Evolutionary conservation across 2,329 filamentous ascomycete species (phyloP).

Genomic region (Microdochium paspali): DNA sequence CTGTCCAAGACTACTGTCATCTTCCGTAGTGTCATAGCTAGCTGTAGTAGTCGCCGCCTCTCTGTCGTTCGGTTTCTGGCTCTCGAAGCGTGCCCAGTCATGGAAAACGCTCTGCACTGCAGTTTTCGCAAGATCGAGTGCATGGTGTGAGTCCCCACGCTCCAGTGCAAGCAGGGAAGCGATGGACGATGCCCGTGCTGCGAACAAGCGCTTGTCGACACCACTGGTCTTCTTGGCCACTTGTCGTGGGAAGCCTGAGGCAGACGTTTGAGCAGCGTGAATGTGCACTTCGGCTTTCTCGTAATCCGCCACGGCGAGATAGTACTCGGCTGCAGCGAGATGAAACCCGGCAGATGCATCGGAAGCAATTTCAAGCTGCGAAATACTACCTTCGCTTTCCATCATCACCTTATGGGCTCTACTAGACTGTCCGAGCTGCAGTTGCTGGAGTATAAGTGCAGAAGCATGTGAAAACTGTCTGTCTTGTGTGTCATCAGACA

Average conservation of each 20-base stretch:
- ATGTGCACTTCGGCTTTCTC: conserved; percentile 45
- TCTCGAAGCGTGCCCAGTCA: conserved; percentile 42
- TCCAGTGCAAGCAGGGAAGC: conserved; percentile 58
- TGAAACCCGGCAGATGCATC: conserved; percentile 46
- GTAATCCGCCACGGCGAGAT: conserved; percentile 55
- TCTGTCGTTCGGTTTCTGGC: background rate
- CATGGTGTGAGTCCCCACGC: conserved; percentile 47
- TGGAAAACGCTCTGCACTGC: conserved; percentile 46
- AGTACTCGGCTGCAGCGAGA: conserved; percentile 66
- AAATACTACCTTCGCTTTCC: conserved; percentile 41
- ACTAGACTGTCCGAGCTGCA: conserved; percentile 39
- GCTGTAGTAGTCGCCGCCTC: conserved; percentile 13
- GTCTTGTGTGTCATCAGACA: conserved; percentile 12
- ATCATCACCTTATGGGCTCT: conserved; percentile 45
- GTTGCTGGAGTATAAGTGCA: conserved; percentile 41
- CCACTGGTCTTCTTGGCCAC: conserved; percentile 24
- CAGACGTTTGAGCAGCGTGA: conserved; percentile 27
- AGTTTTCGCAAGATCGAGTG: conserved; percentile 46
- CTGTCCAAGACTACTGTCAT: conserved; percentile 15
- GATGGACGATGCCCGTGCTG: conserved; percentile 52
- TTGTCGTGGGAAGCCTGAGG: conserved; percentile 15
- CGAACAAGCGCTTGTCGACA: conserved; percentile 37
- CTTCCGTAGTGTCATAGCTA: conserved; percentile 13
- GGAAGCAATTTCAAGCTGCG: conserved; percentile 26
- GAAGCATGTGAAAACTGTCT: conserved; percentile 26